phyloP scores from a whole-genome alignment of 2,329 filamentous ascomycete genomes.

The Phialemoniopsis sp. region DNA sequence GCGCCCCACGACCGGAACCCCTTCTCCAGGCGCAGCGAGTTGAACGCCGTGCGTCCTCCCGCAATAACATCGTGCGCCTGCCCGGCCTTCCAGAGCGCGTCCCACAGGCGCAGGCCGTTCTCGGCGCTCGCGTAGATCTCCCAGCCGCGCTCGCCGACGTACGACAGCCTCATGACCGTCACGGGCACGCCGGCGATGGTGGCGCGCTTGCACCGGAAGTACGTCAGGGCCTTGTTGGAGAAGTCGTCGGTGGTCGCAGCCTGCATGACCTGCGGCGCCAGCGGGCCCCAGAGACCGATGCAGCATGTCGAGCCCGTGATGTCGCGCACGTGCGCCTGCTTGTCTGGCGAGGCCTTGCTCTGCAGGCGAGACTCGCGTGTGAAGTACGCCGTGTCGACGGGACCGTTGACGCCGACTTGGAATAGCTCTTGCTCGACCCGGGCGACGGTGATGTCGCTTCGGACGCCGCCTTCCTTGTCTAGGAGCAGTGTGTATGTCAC shows the following conservation, averaged over 20 bases:
- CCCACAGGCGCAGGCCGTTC: slow-evolving; percentile 54
- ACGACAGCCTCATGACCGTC: slow-evolving; percentile 50
- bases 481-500: slow-evolving; percentile 56
- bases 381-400: slow-evolving; percentile 50
- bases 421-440: slow-evolving; percentile 43
- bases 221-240: slow-evolving; percentile 38
- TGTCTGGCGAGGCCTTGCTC: slow-evolving; percentile 27
- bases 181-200: slow-evolving; percentile 53
- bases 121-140: slow-evolving; percentile 59
- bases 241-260: slow-evolving; percentile 40
- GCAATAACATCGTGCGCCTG: slow-evolving; percentile 51
- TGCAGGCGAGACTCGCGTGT: slow-evolving; percentile 46
- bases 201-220: slow-evolving; percentile 43
- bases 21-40: slow-evolving; percentile 54
- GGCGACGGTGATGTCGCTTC: slow-evolving; percentile 53
- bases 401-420: slow-evolving; percentile 53
- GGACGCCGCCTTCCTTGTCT: slow-evolving; percentile 46
- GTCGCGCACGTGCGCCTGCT: slow-evolving; percentile 49
- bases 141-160: slow-evolving; percentile 59
- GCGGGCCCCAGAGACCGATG: slow-evolving; percentile 60
- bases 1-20: slow-evolving; percentile 52
- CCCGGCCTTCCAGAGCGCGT: slow-evolving; percentile 50
- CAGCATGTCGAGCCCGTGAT: slow-evolving; percentile 57
- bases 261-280: slow-evolving; percentile 44
- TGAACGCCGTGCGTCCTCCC: slow-evolving; percentile 54